Evolutionary conservation across 495 filamentous ascomycete genomes (phyloP).

Genomic region (Filosporella fistucella): DNA sequence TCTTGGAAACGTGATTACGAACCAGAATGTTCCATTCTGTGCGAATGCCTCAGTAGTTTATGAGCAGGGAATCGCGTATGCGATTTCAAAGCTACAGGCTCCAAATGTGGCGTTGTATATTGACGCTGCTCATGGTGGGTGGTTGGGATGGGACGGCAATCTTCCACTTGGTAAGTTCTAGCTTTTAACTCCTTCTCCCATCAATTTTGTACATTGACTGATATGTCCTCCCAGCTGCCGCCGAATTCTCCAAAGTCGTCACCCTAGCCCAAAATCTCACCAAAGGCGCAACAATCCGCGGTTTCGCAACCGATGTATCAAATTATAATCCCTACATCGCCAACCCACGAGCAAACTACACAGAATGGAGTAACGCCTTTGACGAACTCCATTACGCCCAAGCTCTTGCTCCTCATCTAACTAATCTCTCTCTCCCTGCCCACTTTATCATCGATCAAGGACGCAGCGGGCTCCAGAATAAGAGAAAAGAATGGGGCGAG

Average conservation of each 20-base stretch:
- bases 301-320: constrained; percentile 71
- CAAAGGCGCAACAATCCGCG: constrained; percentile 52
- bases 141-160: constrained; percentile 79
- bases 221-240: constrained; percentile 6
- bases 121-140: constrained; percentile 75
- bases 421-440: constrained; percentile 57
- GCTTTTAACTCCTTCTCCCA: too few species aligned
- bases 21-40: constrained; percentile 58
- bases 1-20: constrained; percentile 75
- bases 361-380: constrained; percentile 47
- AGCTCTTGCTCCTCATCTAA: constrained; percentile 55
- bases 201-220: constrained; percentile 39
- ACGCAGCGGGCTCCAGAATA: constrained; percentile 58
- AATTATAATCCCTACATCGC: constrained; percentile 64
- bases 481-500: constrained; percentile 66
- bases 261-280: constrained; percentile 42
- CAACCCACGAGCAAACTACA: constrained; percentile 44
- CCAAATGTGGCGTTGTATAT: constrained; percentile 77
- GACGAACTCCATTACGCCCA: constrained; percentile 72
- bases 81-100: constrained; percentile 63
- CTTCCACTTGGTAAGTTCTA: constrained; percentile 59
- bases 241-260: constrained; percentile 11
- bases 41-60: constrained; percentile 58
- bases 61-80: constrained; percentile 66
- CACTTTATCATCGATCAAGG: constrained; percentile 59